Evolutionary conservation across 1,284 basidiomycete species (phyloP), one percentile per base, ranked within the genome.

Genomic region (Lentinus polychrous): DNA sequence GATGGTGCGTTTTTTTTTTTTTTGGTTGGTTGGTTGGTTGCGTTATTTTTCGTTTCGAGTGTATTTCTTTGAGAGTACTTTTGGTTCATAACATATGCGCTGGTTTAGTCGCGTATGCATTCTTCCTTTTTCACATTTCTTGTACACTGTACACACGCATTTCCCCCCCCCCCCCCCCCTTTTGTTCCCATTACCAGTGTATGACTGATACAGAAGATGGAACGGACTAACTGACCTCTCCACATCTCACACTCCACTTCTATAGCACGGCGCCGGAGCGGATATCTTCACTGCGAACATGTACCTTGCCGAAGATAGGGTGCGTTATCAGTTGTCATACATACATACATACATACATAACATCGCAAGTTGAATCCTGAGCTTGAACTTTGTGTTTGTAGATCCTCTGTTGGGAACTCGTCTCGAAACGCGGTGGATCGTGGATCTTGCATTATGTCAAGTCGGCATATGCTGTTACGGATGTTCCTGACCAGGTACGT

Each of bases 381-480:
- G 18, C 15, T 36, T 11, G 3, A 41, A 33, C 34, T 35, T 43
- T 35, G 15, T 32, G 37, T 52, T n/a, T 64, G 34, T 57, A 80
- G 75, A 94, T 95, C 55, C 73, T 95, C 1, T 95, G 93, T 63
- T 95, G 91, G 93, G 93, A 96, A 63, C 74, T 95, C 8, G 93
- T 95, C 31, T 86, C 86, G 18, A 96, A 96, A 63, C 79, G 90
- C 5, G 82, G 83, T 32, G 83, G 81, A 14, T 76, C 87, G 39
- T 96, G 94, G 94, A 83, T 88, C 46, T 66, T 96, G 60, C 91
- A 94, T 69, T 97, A 95, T 57, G 93, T 94, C 66, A 94, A 95
- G 64, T 90, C 86, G 1, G 91, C 94, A 1, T 91, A 88, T 57
- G 93, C 86, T 2, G 78, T 91, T n/a, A 95, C 93, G 2, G 93